These are phyloP conservation scores for Sequoiadendron giganteum DNA, from an alignment of 75 land plant species.

Conservation along the genomic window DNA sequence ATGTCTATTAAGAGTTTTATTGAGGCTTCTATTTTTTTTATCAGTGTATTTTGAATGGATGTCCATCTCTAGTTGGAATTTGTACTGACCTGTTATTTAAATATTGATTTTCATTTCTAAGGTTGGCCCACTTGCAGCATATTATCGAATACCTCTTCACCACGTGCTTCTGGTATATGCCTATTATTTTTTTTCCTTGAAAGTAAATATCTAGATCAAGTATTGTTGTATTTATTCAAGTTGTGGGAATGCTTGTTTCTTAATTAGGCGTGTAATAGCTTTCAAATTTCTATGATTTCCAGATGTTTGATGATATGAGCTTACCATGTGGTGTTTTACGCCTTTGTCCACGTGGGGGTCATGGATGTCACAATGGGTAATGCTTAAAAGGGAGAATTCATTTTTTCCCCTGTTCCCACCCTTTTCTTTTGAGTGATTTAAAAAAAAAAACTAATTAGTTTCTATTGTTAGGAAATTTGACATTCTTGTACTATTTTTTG, in stretches of 20 bases:
- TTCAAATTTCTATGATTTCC: background rate
- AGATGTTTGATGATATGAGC: slow-evolving; percentile 88
- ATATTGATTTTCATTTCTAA: slow-evolving; percentile 23
- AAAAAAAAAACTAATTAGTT: background rate
- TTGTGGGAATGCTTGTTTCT: background rate
- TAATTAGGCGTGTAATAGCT: background rate
- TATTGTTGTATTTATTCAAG: background rate
- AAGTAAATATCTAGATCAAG: background rate
- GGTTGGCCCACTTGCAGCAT: slow-evolving; percentile 86
- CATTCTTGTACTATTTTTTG: background rate
- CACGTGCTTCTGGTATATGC: slow-evolving; percentile 74
- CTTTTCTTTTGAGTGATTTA: background rate
- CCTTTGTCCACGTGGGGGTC: slow-evolving; percentile 64
- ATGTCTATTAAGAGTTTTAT: background rate
- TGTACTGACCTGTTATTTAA: background rate
- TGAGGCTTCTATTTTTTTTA: background rate
- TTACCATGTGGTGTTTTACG: slow-evolving; percentile 94
- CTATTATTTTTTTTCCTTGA: background rate
- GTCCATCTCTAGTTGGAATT: background rate
- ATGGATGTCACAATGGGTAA: slow-evolving; percentile 88
- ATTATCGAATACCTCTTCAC: slow-evolving; percentile 78
- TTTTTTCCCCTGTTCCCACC: background rate
- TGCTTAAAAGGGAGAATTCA: background rate
- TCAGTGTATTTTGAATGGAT: background rate
- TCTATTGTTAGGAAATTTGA: background rate